Evolutionary conservation across 768 basidiomycete genomes (phyloP).

Genomic region (Tricholoma bakamatsutake): DNA sequence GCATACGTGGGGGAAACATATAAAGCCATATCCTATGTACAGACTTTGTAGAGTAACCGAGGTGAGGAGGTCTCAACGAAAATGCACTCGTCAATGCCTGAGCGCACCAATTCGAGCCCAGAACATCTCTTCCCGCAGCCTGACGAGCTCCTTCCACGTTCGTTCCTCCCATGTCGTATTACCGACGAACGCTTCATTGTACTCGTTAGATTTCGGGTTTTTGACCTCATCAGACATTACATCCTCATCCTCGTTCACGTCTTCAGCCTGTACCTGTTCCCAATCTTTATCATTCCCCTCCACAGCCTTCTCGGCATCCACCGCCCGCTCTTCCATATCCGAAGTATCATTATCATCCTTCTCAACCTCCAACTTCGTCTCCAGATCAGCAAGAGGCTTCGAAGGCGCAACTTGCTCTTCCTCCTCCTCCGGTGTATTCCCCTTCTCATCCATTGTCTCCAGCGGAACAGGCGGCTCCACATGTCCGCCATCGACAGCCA

Average conservation of each 20-base stretch:
- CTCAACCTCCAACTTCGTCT: neutral
- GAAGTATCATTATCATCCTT: neutral
- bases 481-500: neutral
- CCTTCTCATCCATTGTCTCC: slow-evolving; percentile 1
- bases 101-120: slow-evolving; percentile 71
- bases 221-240: slow-evolving; percentile 6
- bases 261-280: slow-evolving; percentile 2
- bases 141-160: slow-evolving; percentile 74
- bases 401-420: neutral
- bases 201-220: slow-evolving; percentile 14
- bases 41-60: neutral
- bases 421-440: neutral
- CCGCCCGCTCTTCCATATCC: slow-evolving; percentile 3
- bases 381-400: neutral
- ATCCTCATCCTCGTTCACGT: slow-evolving; percentile 7
- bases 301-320: neutral
- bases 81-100: slow-evolving; percentile 15
- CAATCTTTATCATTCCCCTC: neutral
- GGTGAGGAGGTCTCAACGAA: neutral
- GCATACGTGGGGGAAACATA: no score
- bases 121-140: slow-evolving; percentile 78
- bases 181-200: slow-evolving; percentile 46
- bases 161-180: slow-evolving; percentile 81
- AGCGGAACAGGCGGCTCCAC: neutral
- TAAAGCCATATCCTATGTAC: no score